phyloP scores from a whole-genome alignment of 2,329 filamentous ascomycete species.

The Pseudocercospora crystallina region DNA sequence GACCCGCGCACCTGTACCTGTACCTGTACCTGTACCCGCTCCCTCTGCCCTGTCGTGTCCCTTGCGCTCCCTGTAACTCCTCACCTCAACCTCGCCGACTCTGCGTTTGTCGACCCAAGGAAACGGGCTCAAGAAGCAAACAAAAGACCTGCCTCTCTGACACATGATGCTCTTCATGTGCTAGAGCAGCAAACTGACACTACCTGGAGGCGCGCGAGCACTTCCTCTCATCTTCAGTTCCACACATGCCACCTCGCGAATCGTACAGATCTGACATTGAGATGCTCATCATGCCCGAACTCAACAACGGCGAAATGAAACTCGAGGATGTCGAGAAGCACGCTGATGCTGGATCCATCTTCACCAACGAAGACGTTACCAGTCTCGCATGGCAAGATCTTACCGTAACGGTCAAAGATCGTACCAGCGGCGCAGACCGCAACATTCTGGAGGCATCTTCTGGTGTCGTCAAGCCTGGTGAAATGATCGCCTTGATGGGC shows the following conservation, averaged over 20 bases:
- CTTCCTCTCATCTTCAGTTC: constrained; percentile 1
- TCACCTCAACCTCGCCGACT: constrained; percentile 12
- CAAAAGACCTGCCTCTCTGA: not conserved
- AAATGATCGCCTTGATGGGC: constrained; percentile 77
- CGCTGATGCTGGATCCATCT: constrained; percentile 7
- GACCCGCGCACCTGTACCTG: constrained; percentile 3
- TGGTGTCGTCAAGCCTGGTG: constrained; percentile 51
- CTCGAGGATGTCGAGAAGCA: constrained; percentile 25
- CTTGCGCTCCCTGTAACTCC: not conserved
- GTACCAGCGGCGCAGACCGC: constrained; percentile 58
- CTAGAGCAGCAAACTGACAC: not conserved
- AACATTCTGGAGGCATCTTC: constrained; percentile 21
- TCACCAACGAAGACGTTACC: constrained; percentile 60
- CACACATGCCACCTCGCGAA: constrained; percentile 15
- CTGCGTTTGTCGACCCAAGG: constrained; percentile 8
- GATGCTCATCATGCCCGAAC: constrained; percentile 22
- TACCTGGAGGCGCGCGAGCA: constrained; percentile 3
- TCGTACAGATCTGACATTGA: constrained; percentile 24
- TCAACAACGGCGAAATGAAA: constrained; percentile 8
- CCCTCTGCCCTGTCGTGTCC: not conserved
- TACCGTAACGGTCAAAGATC: constrained; percentile 68
- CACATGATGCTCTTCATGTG: constrained; percentile 10
- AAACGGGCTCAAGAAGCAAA: constrained; percentile 3
- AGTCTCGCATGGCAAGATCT: constrained; percentile 64
- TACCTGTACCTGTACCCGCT: not conserved